phyloP scores from a whole-genome alignment of 2,329 filamentous ascomycete genomes.

The Epichloe scottii region DNA sequence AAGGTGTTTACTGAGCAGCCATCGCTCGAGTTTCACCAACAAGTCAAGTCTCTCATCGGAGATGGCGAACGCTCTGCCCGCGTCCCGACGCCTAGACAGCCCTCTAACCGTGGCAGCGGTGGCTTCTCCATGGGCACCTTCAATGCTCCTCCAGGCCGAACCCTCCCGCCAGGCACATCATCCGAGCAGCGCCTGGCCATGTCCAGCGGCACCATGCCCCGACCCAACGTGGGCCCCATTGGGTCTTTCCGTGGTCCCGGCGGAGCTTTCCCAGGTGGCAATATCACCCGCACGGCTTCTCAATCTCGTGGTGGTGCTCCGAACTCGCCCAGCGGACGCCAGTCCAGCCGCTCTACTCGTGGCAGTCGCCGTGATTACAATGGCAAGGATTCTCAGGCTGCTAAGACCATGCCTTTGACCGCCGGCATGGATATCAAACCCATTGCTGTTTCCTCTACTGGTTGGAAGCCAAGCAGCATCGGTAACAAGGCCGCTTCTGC shows the following conservation, averaged over 20 bases:
- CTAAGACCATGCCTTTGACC: conserved; percentile 87
- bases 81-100: conserved; percentile 43
- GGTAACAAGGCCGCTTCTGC: conserved; percentile 28
- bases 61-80: conserved; percentile 53
- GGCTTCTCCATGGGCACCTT: conserved; percentile 62
- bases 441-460: conserved; percentile 56
- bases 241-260: conserved; percentile 27
- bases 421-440: conserved; percentile 70
- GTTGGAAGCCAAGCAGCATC: conserved; percentile 82
- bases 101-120: conserved; percentile 38
- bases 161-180: conserved; percentile 63
- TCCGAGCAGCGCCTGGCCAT: conserved; percentile 65
- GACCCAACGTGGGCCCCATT: conserved; percentile 30
- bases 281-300: conserved; percentile 55
- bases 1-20: conserved; percentile 94
- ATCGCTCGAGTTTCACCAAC: conserved; percentile 81
- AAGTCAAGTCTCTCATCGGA: conserved; percentile 77
- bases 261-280: conserved; percentile 49
- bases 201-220: conserved; percentile 38
- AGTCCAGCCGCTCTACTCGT: conserved; percentile 48
- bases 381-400: conserved; percentile 53
- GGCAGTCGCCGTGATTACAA: conserved; percentile 53
- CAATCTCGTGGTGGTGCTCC: conserved; percentile 47
- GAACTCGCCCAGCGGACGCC: conserved; percentile 52
- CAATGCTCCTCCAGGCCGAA: conserved; percentile 34